Evolutionary conservation across 805 yeast species (phyloP).

Genomic region (Brettanomyces bruxellensis): DNA sequence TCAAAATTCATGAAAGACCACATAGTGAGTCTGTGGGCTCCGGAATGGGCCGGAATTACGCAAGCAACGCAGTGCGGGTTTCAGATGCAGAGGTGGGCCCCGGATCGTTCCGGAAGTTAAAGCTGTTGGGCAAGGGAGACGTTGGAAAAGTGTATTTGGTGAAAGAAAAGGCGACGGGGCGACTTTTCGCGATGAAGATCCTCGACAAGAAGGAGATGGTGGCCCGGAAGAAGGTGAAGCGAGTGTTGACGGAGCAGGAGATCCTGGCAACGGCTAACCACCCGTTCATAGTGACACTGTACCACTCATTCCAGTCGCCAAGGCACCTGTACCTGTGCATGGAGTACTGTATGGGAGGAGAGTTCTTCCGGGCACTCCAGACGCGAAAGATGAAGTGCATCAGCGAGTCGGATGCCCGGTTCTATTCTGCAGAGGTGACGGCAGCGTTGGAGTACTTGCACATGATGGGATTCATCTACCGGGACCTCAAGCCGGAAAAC

Average conservation of each 20-base stretch:
- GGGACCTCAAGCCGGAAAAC: constrained; percentile 96
- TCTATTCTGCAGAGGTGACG: constrained; percentile 93
- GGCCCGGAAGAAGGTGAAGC: constrained; percentile 84
- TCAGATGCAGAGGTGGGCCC: constrained; percentile 78
- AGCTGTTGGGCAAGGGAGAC: constrained; percentile 92
- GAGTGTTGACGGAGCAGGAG: constrained; percentile 95
- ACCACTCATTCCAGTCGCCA: constrained; percentile 93
- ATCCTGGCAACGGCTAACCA: constrained; percentile 91
- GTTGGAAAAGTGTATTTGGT: constrained; percentile 96
- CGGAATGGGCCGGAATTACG: constrained; percentile 45
- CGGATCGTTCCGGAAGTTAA: constrained; percentile 78
- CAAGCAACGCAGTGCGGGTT: constrained; percentile 65
- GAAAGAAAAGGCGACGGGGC: constrained; percentile 64
- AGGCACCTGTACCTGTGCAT: constrained; percentile 88
- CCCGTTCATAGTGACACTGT: constrained; percentile 92
- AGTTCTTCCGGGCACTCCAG: constrained; percentile 91
- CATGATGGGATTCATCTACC: constrained; percentile 92
- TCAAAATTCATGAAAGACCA: constrained; percentile 22
- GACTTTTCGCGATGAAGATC: constrained; percentile 88
- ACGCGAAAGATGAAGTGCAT: constrained; percentile 82
- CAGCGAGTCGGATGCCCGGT: constrained; percentile 79
- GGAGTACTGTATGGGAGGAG: constrained; percentile 99
- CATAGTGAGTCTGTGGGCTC: constrained; percentile 30
- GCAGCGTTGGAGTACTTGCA: constrained; percentile 96
- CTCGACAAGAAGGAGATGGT: constrained; percentile 89